These are phyloP conservation scores for Aspergillus fumigatiaffinis DNA, from an alignment of 2,329 filamentous ascomycete species.

Conservation along the genomic window DNA sequence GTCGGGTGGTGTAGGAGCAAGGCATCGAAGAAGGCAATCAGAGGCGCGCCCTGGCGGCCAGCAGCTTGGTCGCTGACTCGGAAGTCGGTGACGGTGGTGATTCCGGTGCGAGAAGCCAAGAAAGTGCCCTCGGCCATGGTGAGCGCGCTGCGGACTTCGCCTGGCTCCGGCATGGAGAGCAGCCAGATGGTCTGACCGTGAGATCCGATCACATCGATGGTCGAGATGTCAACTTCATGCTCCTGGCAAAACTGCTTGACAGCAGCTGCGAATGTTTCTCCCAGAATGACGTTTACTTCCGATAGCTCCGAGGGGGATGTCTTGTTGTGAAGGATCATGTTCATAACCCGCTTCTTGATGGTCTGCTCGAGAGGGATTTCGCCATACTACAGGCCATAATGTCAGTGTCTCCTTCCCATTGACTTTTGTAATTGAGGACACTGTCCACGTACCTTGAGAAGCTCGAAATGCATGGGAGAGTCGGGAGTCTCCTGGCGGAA, in stretches of 20 bases:
- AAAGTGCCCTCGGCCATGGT: slow-evolving; percentile 57
- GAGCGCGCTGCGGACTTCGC: slow-evolving; percentile 46
- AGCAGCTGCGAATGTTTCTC: slow-evolving; percentile 44
- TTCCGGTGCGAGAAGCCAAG: slow-evolving; percentile 52
- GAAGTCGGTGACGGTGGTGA: slow-evolving; percentile 59
- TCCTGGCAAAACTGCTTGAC: slow-evolving; percentile 49
- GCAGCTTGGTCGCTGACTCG: slow-evolving; percentile 54
- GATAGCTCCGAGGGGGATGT: slow-evolving; percentile 53
- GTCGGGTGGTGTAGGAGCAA: slow-evolving; percentile 54
- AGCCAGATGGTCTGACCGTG: slow-evolving; percentile 60
- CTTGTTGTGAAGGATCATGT: slow-evolving; percentile 51
- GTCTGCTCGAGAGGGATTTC: slow-evolving; percentile 52
- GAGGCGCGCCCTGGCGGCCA: slow-evolving; percentile 53
- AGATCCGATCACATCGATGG: slow-evolving; percentile 24
- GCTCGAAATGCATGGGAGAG: slow-evolving; percentile 52
- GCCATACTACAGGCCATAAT: slow-evolving; percentile 36
- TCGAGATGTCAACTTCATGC: neutral
- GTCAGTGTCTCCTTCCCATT: neutral
- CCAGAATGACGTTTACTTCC: slow-evolving; percentile 55
- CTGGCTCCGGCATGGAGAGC: slow-evolving; percentile 49
- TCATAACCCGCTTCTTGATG: slow-evolving; percentile 54
- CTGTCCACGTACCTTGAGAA: slow-evolving; percentile 36
- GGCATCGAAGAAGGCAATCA: slow-evolving; percentile 57
- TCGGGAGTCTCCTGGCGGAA: slow-evolving; percentile 53
- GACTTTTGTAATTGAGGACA: neutral